phyloP scores from a whole-genome alignment of 1,284 basidiomycete species.

The Ganoderma boninense region DNA sequence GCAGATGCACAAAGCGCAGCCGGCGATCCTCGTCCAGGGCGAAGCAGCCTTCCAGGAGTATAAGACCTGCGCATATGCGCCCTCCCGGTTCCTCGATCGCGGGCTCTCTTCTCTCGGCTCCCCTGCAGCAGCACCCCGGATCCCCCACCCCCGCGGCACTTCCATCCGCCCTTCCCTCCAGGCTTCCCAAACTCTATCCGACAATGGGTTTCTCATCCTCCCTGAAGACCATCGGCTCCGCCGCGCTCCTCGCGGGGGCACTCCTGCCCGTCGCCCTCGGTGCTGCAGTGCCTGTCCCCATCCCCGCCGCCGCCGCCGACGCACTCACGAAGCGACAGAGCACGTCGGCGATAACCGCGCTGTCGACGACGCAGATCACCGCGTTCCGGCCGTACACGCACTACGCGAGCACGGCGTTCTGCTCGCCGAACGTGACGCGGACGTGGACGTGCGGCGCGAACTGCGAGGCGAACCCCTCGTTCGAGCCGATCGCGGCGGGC shows the following conservation, averaged over 20 bases:
- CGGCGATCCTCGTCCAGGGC: not conserved
- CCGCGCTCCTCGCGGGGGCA: slow-evolving; percentile 17
- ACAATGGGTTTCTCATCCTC: not conserved
- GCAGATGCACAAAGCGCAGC: not conserved
- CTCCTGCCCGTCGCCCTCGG: slow-evolving; percentile 9
- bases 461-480: slow-evolving; percentile 57
- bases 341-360: slow-evolving; percentile 38
- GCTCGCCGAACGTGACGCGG: slow-evolving; percentile 40
- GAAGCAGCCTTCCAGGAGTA: not conserved
- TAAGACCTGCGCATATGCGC: not conserved
- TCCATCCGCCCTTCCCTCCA: not conserved
- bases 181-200: not conserved
- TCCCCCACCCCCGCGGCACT: not conserved
- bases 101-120: not conserved
- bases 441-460: slow-evolving; percentile 48
- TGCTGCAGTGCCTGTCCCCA: not conserved
- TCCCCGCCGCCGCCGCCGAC: no score
- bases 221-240: not conserved
- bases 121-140: not conserved
- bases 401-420: slow-evolving; percentile 49
- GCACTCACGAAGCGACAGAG: no score
- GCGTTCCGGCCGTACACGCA: slow-evolving; percentile 50
- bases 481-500: slow-evolving; percentile 66
- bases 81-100: not conserved
- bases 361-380: slow-evolving; percentile 44